Base-by-base conservation (phyloP, 331 rosid genomes). In the Arachis monticola region DNA sequence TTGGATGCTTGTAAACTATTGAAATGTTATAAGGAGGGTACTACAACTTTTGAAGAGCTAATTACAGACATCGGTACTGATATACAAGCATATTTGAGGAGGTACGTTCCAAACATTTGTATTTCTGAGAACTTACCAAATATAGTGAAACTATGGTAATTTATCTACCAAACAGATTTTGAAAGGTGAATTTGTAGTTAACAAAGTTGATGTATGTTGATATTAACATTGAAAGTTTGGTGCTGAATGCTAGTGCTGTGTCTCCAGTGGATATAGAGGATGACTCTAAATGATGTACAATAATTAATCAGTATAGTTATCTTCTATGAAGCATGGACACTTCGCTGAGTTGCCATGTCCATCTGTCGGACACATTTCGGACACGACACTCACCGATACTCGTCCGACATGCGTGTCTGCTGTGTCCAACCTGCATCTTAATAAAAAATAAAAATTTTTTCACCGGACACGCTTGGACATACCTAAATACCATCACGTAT, bases 1-100 rank as follows among this genome's bases (percentile, higher is more conserved):
- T 74, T 84, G 55, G 81, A 89, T 73, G 58, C 74, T 17, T 84
- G 87, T 85, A 87, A 82, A 79, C 69, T 90, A 68, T 75, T 88
- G 44, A 82, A 83, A 40, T 69, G 79, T 63, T 72, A 53, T 61
- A 52, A 71, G 41, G 83, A 76, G 65, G 70, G 81, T 67, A n/a
- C 75, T 51, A 55, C 74, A 83, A 77, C 80, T 46, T 27, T 75
- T 66, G 93, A 93, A 60, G 92, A 87, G 81, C 66, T 86, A 56
- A 83, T 76, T 79, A 55, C 77, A 79, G 72, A 57, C 63, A 44
- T 87, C 7, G 89, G 96, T 56, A 53, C 61, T 64, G 79, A 85
- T 41, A 77, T 80, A 56, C 63, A 14, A 56, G 17, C 13, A 72
- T 55, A 4, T 57, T 41, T 10, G 45, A n/a, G 0, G 63, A 64